Evolutionary conservation across 768 basidiomycete genomes (phyloP).

Genomic region (Paxillus rubicundulus): DNA sequence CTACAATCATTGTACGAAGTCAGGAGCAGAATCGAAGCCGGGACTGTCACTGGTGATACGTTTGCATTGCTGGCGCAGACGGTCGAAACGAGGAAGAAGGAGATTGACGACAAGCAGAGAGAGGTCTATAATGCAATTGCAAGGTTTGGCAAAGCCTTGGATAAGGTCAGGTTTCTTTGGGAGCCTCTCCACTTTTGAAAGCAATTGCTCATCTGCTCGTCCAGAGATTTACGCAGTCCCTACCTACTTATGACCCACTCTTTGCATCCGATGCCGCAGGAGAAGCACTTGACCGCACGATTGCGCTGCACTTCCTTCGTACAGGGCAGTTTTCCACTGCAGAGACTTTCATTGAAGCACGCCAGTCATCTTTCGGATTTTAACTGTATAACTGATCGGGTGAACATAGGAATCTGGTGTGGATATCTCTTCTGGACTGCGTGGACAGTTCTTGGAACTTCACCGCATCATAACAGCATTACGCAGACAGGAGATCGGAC

Average conservation of each 20-base stretch:
- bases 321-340: slow-evolving; percentile 81
- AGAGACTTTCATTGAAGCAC: slow-evolving; percentile 69
- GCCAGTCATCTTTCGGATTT: slow-evolving; percentile 17
- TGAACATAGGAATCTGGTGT: slow-evolving; percentile 61
- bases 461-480: slow-evolving; percentile 71
- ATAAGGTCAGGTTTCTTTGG: slow-evolving; percentile 63
- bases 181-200: background rate
- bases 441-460: slow-evolving; percentile 61
- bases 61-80: slow-evolving; percentile 51
- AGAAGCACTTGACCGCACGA: slow-evolving; percentile 61
- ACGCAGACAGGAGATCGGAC: slow-evolving; percentile 60
- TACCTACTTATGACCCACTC: slow-evolving; percentile 66
- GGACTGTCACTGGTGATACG: slow-evolving; percentile 47
- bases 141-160: slow-evolving; percentile 80
- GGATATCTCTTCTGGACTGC: slow-evolving; percentile 49
- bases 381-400: background rate
- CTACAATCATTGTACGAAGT: slow-evolving; percentile 55
- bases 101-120: slow-evolving; percentile 85
- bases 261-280: slow-evolving; percentile 62
- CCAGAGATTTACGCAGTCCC: slow-evolving; percentile 58
- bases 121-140: slow-evolving; percentile 78
- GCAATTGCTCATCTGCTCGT: slow-evolving; percentile 6
- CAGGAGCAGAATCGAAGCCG: slow-evolving; percentile 50
- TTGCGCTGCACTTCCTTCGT: slow-evolving; percentile 75
- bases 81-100: slow-evolving; percentile 74